Evolutionary conservation across 2,329 filamentous ascomycete genomes (phyloP).

Genomic region (Thermothelomyces thermophilus): DNA sequence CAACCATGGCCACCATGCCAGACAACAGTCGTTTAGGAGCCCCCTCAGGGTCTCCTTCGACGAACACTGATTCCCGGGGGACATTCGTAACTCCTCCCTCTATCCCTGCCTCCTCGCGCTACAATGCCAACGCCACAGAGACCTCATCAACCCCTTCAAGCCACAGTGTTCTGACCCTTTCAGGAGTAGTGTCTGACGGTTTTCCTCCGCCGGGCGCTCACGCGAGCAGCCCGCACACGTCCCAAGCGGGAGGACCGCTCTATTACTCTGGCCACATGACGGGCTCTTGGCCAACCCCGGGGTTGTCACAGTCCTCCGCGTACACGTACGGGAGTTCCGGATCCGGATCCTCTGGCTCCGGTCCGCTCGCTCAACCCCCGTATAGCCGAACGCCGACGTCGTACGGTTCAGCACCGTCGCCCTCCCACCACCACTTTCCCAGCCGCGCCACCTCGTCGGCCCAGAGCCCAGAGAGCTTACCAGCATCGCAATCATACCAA

Average conservation of each 20-base stretch:
- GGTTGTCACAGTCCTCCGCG: constrained; percentile 25
- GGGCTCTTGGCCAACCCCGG: constrained; percentile 50
- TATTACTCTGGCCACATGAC: constrained; percentile 47
- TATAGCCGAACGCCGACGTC: constrained; percentile 27
- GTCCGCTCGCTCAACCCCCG: constrained; percentile 40
- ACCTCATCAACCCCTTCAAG: constrained; percentile 27
- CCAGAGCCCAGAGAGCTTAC: constrained; percentile 48
- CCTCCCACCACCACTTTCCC: constrained; percentile 37
- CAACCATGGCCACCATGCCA: constrained; percentile 15
- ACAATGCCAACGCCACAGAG: constrained; percentile 27
- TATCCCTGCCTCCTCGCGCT: constrained; percentile 24
- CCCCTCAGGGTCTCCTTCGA: constrained; percentile 20
- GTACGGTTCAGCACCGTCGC: constrained; percentile 27
- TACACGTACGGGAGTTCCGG: constrained; percentile 44
- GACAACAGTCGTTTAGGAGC: constrained; percentile 10
- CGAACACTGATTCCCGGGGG: constrained; percentile 22
- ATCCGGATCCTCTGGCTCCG: constrained; percentile 42
- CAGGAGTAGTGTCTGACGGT: constrained; percentile 51
- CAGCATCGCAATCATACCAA: constrained; percentile 61
- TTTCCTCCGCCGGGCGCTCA: constrained; percentile 57
- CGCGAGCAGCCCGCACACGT: constrained; percentile 51
- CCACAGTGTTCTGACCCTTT: constrained; percentile 35
- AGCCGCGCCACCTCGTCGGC: constrained; percentile 53
- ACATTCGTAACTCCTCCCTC: constrained; percentile 37
- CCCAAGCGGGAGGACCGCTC: constrained; percentile 46